phyloP scores from a whole-genome alignment of 202 grass and related monocot genomes.

The Setaria viridis region DNA sequence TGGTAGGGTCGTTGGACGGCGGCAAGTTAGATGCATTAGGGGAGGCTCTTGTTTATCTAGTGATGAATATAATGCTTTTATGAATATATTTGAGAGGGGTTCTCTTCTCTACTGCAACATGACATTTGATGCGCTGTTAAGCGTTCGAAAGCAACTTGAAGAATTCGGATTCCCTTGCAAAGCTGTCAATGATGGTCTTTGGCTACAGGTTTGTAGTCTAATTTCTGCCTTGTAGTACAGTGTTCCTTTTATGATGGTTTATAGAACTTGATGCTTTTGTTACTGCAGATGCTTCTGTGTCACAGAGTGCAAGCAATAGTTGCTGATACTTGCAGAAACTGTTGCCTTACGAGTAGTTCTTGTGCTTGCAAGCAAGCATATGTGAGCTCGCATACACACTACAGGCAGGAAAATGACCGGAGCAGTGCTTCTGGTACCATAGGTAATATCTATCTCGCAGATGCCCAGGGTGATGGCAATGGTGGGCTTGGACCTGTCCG shows the following conservation, averaged over 20 bases:
- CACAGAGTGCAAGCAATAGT: slow-evolving; percentile 86
- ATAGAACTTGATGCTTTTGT: slow-evolving; percentile 42
- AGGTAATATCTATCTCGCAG: slow-evolving; percentile 73
- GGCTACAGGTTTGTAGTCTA: slow-evolving; percentile 82
- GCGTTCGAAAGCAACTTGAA: slow-evolving; percentile 93
- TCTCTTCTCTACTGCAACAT: slow-evolving; percentile 99
- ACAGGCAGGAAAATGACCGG: slow-evolving; percentile 87
- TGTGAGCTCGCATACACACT: slow-evolving; percentile 71
- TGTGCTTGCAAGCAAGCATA: slow-evolving; percentile 97
- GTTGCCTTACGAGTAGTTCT: slow-evolving; percentile 85
- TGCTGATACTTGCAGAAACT: slow-evolving; percentile 93
- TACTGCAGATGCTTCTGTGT: slow-evolving; percentile 91
- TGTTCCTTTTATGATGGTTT: slow-evolving; percentile 15
- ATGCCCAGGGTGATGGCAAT: slow-evolving; percentile 81
- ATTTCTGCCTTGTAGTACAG: slow-evolving; percentile 12
- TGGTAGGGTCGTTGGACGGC: slow-evolving; percentile 72
- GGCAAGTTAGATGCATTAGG: slow-evolving; percentile 70
- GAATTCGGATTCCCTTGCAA: slow-evolving; percentile 98
- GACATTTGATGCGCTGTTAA: slow-evolving; percentile 93
- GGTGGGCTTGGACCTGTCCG: slow-evolving; percentile 73
- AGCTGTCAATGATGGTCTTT: slow-evolving; percentile 96
- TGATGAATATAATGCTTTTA: slow-evolving; percentile 92
- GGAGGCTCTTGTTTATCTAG: slow-evolving; percentile 66
- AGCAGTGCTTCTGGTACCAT: slow-evolving; percentile 69
- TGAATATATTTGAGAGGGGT: slow-evolving; percentile 97